A percentile compares a stretch with the other conserved stretches of the same genome.
Conservation (phyloP, 768 basidiomycete species). For the Lentinula sp. region DNA sequence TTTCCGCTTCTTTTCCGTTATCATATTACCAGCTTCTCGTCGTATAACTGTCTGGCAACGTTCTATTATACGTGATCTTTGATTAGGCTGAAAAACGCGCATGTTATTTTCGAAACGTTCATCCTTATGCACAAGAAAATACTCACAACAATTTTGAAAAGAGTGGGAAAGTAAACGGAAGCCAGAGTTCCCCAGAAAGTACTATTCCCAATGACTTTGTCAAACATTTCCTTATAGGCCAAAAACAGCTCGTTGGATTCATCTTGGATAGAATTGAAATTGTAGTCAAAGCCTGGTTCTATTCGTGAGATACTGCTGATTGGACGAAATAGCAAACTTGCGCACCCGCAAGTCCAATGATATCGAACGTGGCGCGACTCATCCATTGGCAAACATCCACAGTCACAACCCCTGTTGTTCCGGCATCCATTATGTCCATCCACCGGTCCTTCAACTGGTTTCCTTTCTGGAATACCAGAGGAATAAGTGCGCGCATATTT, state of each 20-base stretch:
- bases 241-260: conserved; percentile 72
- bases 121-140: background rate
- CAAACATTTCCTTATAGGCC: conserved; percentile 86
- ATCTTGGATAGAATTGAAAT: conserved; percentile 78
- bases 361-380: conserved; percentile 81
- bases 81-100: conserved; percentile 42
- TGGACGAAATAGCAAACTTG: background rate
- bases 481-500: conserved; percentile 65
- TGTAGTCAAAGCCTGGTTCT: conserved; percentile 73
- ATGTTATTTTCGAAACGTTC: background rate
- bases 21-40: conserved; percentile 65
- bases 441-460: conserved; percentile 55
- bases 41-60: conserved; percentile 58
- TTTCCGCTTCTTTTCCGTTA: conserved; percentile 75
- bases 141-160: conserved; percentile 53
- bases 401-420: conserved; percentile 23
- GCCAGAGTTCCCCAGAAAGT: conserved; percentile 37
- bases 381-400: conserved; percentile 81
- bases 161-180: conserved; percentile 52
- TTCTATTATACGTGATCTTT: conserved; percentile 39
- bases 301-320: background rate
- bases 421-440: conserved; percentile 37
- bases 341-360: conserved; percentile 83
- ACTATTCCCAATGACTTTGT: conserved; percentile 57
- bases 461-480: conserved; percentile 68